Evolutionary conservation across 2,329 filamentous ascomycete species (phyloP), one percentile per base, ranked within the genome.

Genomic region (Aaosphaeria arxii): DNA sequence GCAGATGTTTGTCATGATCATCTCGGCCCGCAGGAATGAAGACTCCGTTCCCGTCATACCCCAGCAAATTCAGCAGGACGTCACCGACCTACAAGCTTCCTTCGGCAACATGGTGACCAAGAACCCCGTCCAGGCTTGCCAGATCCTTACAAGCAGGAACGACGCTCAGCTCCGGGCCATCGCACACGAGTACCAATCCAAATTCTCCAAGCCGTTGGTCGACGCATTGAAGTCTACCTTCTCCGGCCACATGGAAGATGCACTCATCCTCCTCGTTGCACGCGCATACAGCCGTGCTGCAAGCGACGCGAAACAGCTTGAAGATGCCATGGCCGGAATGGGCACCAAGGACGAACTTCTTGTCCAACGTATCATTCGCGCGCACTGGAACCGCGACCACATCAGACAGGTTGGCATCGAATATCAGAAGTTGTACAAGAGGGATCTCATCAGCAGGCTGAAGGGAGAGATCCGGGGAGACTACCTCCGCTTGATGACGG

Each of bases 181-280:
- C 51, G 79, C 81, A 9, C 81, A 88, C 45, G 79, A 84, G 0
- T 97, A 95, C 72, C 78, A 85, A 59, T 77, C 83, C 45, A 85
- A 85, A 52, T 95, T 91, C 67, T 81, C 84, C 17, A 80, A 80
- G 36, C 75, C 82, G 9, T 77, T 97, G 2, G 85, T 89, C 54
- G 80, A 83, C 32, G 85, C 90, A 43, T 84, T 97, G 58, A 83
- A 84, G 53, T 87, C 82, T 74, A 85, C 94, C 62, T 96, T 96
- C 71, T 88, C 86, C 0, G 92, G 92, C 1, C 92, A 97, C 66
- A 96, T 97, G 91, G 79, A 91, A 67, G 82, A 89, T 11, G 90
- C 90, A 0, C 79, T 97, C 1, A 73, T 94, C 29, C 85, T 84
- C 66, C 90, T 96, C 69, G 75, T 96, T n/a, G 80, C 81, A 7